These are phyloP conservation scores for Hypoxylon sp. DNA, from an alignment of 2,329 filamentous ascomycete species.

Conservation along the genomic window DNA sequence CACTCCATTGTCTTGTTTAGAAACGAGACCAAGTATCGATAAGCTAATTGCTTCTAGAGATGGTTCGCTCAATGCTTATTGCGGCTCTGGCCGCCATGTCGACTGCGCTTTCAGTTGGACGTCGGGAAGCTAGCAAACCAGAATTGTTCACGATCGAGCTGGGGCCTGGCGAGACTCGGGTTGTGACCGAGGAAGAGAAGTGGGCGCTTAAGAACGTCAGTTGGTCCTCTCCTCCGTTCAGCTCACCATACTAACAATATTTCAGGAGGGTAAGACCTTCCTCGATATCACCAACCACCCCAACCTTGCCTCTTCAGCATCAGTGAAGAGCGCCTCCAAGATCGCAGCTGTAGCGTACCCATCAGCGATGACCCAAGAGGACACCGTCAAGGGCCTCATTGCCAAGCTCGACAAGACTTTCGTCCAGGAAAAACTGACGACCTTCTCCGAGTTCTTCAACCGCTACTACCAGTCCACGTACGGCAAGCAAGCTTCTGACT, in stretches of 20 bases:
- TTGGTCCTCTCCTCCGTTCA: constrained; percentile 39
- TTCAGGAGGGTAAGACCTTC: constrained; percentile 78
- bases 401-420: constrained; percentile 73
- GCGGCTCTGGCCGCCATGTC: constrained; percentile 46
- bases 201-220: constrained; percentile 77
- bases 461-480: constrained; percentile 76
- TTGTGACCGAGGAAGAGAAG: constrained; percentile 82
- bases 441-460: constrained; percentile 76
- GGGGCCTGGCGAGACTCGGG: constrained; percentile 75
- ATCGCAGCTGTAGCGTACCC: constrained; percentile 68
- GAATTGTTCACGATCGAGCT: constrained; percentile 68
- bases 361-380: constrained; percentile 68
- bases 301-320: constrained; percentile 65
- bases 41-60: constrained; percentile 15
- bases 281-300: constrained; percentile 81
- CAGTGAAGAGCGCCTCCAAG: constrained; percentile 54
- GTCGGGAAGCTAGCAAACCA: constrained; percentile 34
- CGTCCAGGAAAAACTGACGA: constrained; percentile 76
- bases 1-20: background rate
- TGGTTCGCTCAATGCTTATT: constrained; percentile 47
- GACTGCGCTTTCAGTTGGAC: constrained; percentile 43
- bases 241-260: constrained; percentile 26
- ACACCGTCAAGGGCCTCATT: constrained; percentile 70
- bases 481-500: constrained; percentile 80
- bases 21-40: background rate